Conservation (phyloP, 176 grass and related monocot species). For the Metroxylon sagu region DNA sequence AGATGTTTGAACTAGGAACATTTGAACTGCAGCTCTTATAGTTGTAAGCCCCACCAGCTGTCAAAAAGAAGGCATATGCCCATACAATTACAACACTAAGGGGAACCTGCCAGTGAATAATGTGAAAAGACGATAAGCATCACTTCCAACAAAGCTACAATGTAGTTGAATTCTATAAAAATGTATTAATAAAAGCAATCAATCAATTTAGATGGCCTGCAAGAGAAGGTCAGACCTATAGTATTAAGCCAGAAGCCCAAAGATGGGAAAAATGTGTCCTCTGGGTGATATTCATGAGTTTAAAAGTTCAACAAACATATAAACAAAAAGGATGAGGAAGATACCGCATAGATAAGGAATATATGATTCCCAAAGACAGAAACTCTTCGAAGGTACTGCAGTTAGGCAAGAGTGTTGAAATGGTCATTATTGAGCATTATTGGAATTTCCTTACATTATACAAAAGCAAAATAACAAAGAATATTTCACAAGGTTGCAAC, state of each 20-base stretch:
- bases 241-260: too few relatives aligned
- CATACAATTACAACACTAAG: constrained; percentile 91
- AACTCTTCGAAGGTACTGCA: constrained; percentile 80
- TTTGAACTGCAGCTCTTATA: constrained; percentile 82
- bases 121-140: neutral
- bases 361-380: constrained; percentile 81
- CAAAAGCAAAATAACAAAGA: neutral
- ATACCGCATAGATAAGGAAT: constrained; percentile 95
- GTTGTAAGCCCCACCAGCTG: constrained; percentile 84
- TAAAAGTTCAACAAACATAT: too few relatives aligned
- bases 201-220: too few relatives aligned
- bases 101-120: constrained; percentile 63
- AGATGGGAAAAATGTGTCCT: too few relatives aligned
- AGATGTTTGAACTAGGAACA: constrained; percentile 93
- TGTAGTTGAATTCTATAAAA: too few relatives aligned
- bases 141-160: too few relatives aligned
- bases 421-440: constrained; percentile 1
- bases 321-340: constrained; percentile 18
- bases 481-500: constrained; percentile 8
- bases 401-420: constrained; percentile 9
- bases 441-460: neutral
- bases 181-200: too few relatives aligned
- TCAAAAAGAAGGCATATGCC: constrained; percentile 98
- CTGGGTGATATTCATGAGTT: too few relatives aligned
- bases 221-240: too few relatives aligned